These are phyloP conservation scores for Arbutus unedo DNA, from an alignment of 148 eudicot species.

Conservation along the genomic window DNA sequence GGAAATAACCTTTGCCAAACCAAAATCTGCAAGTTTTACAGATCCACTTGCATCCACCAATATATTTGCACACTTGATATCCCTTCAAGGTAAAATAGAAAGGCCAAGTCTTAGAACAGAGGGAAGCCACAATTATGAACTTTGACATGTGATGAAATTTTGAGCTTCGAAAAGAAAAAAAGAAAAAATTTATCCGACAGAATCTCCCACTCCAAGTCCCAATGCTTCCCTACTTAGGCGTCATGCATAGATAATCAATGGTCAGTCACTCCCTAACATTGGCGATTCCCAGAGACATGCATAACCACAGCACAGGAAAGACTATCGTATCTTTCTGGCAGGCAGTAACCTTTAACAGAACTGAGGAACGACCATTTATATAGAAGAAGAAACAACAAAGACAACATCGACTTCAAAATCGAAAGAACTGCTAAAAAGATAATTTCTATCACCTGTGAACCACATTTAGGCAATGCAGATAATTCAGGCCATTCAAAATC, in stretches of 20 bases:
- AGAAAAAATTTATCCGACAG: background rate
- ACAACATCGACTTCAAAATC: no score
- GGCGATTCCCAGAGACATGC: background rate
- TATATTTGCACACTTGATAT: constrained; percentile 67
- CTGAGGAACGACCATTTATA: background rate
- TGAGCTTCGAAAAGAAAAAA: background rate
- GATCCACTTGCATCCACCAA: constrained; percentile 57
- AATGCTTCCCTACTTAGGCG: background rate
- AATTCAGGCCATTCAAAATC: constrained; percentile 82
- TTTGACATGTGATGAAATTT: background rate
- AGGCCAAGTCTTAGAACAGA: constrained; percentile 5
- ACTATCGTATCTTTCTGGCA: background rate
- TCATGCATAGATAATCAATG: background rate
- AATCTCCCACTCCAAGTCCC: background rate
- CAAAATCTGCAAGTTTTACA: constrained; percentile 71
- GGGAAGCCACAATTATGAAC: background rate
- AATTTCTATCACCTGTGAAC: constrained; percentile 68
- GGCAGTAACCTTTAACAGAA: background rate
- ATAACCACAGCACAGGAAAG: background rate
- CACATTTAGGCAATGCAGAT: constrained; percentile 79
- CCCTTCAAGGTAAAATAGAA: constrained; percentile 35
- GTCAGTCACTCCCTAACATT: background rate
- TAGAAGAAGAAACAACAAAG: background rate
- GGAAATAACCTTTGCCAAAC: constrained; percentile 59
- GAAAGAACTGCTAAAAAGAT: background rate